Conservation (phyloP, 2,329 filamentous ascomycete genomes). For the Colletotrichum cereale region DNA sequence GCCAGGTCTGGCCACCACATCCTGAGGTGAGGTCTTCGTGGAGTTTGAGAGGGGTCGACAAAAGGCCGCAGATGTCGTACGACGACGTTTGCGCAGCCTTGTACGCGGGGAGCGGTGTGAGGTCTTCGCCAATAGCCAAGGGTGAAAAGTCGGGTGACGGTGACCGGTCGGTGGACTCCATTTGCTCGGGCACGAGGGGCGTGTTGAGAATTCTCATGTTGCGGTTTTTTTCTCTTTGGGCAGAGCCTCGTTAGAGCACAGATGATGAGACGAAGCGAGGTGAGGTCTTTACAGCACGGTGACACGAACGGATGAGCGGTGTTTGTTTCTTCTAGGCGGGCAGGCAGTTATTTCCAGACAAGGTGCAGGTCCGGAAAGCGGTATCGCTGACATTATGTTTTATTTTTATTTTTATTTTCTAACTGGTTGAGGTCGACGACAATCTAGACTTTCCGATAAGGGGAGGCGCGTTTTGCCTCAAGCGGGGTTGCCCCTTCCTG, state of each 20-base stretch:
- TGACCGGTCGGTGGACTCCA: conserved; percentile 44
- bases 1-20: conserved; percentile 95
- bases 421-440: conserved; percentile 29
- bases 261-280: neutral
- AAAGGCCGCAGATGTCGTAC: conserved; percentile 79
- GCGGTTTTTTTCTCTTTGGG: conserved; percentile 6
- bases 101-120: conserved; percentile 71
- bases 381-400: conserved; percentile 33
- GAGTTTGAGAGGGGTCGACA: conserved; percentile 77
- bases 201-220: conserved; percentile 38
- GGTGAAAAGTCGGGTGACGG: conserved; percentile 65
- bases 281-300: neutral
- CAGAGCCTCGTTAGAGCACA: neutral
- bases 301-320: neutral
- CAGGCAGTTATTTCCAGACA: conserved; percentile 8
- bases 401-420: conserved; percentile 26
- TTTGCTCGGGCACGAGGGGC: conserved; percentile 32
- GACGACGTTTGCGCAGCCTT: conserved; percentile 66
- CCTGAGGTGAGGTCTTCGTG: conserved; percentile 89
- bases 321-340: conserved; percentile 4
- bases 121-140: conserved; percentile 64
- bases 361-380: conserved; percentile 18
- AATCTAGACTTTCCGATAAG: conserved; percentile 41
- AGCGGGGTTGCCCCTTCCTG: conserved; percentile 42
- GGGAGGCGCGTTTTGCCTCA: conserved; percentile 37